Evolutionary conservation across 2,329 filamentous ascomycete species (phyloP), one percentile per base, ranked within the genome.

Genomic region (Penicillium sp.): DNA sequence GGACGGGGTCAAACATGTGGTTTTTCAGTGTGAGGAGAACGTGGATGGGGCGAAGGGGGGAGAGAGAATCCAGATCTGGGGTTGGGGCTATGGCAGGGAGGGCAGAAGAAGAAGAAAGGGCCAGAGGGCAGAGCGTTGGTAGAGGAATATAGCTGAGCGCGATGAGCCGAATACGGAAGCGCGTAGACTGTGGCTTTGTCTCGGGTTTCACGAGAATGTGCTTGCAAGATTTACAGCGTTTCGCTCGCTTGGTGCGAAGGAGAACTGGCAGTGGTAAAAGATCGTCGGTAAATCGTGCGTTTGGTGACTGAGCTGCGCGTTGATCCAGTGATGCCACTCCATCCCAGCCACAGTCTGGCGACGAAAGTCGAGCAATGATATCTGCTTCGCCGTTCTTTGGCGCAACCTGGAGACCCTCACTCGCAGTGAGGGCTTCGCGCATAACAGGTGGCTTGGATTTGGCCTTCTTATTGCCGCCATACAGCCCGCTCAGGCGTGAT

Each of bases 151-250:
- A 93, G 69, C 88, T 91, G 52, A 88, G 84, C 21, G 94, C 95
- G 5, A 97, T 87, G 0, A 97, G 83, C 51, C 91, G 89, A 72
- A 99, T 97, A 67, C 93, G 90, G 82, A 94, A 97, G 29, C 92
- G 88, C 6, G 90, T 94, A 49, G 89, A 93, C 44, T 86, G 86
- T 31, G 96, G 87, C 74, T 97, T 99, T 55, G 87, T 85, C 74
- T 99, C 94, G 13, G 93, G 94, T 71, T 96, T 95, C 57, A 91
- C 90, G 64, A 99, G 88, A 69, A 97, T 97, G 76, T 97, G 93
- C 11, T 94, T 88, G 75, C 94, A 99, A 10, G 88, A 84, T 47
- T 91, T 89, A 74, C 94, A 99, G 43, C 94, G 90, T 77, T 97
- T 97, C 18, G 91, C 92, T 36, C 93, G 89, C 70, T 97, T 97